Percentiles rank a stretch among this genome's conserved stretches.
These are phyloP conservation scores for Licmophora abbreviata DNA, from an alignment of 108 stramenopile species.

Conservation along the genomic window DNA sequence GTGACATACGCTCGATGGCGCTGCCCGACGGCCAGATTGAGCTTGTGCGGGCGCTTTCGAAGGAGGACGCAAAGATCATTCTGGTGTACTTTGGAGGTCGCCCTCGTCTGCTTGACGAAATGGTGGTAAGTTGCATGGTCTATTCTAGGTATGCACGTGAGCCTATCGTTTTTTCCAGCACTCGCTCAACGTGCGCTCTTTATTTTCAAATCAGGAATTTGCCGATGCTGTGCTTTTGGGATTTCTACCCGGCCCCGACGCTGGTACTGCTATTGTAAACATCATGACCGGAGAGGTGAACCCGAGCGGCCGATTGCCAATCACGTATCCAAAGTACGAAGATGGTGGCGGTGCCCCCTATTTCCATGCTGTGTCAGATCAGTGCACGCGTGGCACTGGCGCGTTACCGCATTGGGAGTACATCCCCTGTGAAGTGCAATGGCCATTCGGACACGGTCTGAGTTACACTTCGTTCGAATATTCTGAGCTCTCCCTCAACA, in stretches of 20 bases:
- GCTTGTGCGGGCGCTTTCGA: conserved; percentile 29
- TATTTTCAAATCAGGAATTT: neutral
- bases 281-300: conserved; percentile 34
- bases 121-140: too few species aligned
- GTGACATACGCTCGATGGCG: conserved; percentile 53
- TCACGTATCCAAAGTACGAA: conserved; percentile 49
- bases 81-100: conserved; percentile 59
- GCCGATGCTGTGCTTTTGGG: conserved; percentile 43
- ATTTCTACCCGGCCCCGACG: conserved; percentile 55
- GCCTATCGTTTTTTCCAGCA: neutral
- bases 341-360: conserved; percentile 53
- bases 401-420: conserved; percentile 44
- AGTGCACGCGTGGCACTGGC: conserved; percentile 31
- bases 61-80: conserved; percentile 29
- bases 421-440: conserved; percentile 44
- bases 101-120: conserved; percentile 32
- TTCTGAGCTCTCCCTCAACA: conserved; percentile 8
- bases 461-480: conserved; percentile 44
- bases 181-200: neutral
- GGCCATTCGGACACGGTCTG: conserved; percentile 62
- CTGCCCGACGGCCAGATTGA: conserved; percentile 57
- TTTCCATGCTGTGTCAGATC: conserved; percentile 38
- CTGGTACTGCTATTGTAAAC: conserved; percentile 37
- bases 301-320: conserved; percentile 48
- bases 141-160: too few species aligned